Evolutionary conservation across 768 basidiomycete species (phyloP).

Genomic region (Clitopilus passeckerianus): DNA sequence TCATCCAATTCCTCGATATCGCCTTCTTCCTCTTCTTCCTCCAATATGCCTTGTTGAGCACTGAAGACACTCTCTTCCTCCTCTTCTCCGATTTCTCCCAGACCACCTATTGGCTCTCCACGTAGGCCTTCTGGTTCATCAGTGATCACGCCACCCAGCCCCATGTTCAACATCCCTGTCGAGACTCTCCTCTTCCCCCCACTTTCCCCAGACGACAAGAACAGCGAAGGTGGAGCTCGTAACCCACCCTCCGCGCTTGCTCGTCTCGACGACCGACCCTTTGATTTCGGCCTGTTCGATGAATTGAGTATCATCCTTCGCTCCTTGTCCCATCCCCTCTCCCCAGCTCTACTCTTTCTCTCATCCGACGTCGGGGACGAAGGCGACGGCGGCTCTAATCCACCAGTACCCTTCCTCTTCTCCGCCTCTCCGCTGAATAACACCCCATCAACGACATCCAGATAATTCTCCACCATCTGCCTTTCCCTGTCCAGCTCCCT

Average conservation of each 20-base stretch:
- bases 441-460: conserved; percentile 77
- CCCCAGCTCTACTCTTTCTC: conserved; percentile 9
- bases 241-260: conserved; percentile 42
- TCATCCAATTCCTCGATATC: conserved; percentile 41
- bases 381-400: neutral
- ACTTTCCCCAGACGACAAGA: conserved; percentile 8
- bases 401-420: conserved; percentile 24
- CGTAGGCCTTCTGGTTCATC: conserved; percentile 51
- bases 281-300: conserved; percentile 32
- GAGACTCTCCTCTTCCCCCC: conserved; percentile 51
- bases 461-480: conserved; percentile 50
- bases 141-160: conserved; percentile 41
- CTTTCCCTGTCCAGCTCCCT: conserved; percentile 54
- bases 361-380: neutral
- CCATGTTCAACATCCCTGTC: conserved; percentile 49
- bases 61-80: conserved; percentile 26
- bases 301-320: conserved; percentile 20
- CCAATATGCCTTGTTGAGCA: neutral
- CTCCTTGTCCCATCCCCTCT: conserved; percentile 43
- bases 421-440: conserved; percentile 52
- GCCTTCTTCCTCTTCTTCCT: neutral
- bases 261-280: conserved; percentile 22
- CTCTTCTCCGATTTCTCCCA: conserved; percentile 43
- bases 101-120: neutral
- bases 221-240: conserved; percentile 2